Percentiles rank a stretch among this genome's conserved stretches.
Conservation (phyloP, 2,329 filamentous ascomycete species). For the Ophiocordyceps sinensis region DNA sequence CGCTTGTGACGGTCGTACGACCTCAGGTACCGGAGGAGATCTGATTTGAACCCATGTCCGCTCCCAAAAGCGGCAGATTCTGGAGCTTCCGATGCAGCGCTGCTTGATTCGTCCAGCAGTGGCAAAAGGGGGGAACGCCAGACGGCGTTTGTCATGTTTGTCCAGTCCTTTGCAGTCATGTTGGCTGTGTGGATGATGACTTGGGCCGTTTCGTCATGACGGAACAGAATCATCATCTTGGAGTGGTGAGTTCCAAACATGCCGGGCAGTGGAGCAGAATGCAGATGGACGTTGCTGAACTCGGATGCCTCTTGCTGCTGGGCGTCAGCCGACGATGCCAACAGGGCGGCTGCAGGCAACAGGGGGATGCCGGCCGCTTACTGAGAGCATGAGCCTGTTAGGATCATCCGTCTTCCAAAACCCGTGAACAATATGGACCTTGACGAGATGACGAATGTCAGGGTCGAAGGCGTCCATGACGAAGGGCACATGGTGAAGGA, state of each 20-base stretch:
- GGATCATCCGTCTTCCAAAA: slow-evolving; percentile 54
- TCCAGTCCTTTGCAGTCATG: slow-evolving; percentile 80
- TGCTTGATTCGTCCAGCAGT: slow-evolving; percentile 12
- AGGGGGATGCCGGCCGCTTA: slow-evolving; percentile 17
- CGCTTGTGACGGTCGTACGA: slow-evolving; percentile 48
- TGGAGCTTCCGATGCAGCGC: not conserved
- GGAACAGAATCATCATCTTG: slow-evolving; percentile 76
- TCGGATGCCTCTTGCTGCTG: slow-evolving; percentile 42
- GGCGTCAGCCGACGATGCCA: slow-evolving; percentile 3
- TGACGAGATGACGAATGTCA: slow-evolving; percentile 31
- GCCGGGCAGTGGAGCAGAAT: slow-evolving; percentile 67
- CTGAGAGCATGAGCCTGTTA: slow-evolving; percentile 41
- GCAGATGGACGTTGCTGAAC: slow-evolving; percentile 54
- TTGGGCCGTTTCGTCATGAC: slow-evolving; percentile 63
- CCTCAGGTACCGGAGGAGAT: slow-evolving; percentile 57
- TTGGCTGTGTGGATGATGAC: slow-evolving; percentile 82
- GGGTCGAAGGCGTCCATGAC: slow-evolving; percentile 38
- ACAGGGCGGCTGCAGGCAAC: not conserved
- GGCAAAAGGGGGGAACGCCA: slow-evolving; percentile 66
- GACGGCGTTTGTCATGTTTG: slow-evolving; percentile 71
- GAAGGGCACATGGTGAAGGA: slow-evolving; percentile 44
- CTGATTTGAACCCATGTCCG: slow-evolving; percentile 59
- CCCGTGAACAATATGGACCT: slow-evolving; percentile 43
- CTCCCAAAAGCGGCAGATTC: slow-evolving; percentile 28
- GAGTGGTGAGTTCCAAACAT: slow-evolving; percentile 75